These are phyloP conservation scores for Dioscorea cayenensis DNA, from an alignment of 116 monocot species.

Conservation along the genomic window DNA sequence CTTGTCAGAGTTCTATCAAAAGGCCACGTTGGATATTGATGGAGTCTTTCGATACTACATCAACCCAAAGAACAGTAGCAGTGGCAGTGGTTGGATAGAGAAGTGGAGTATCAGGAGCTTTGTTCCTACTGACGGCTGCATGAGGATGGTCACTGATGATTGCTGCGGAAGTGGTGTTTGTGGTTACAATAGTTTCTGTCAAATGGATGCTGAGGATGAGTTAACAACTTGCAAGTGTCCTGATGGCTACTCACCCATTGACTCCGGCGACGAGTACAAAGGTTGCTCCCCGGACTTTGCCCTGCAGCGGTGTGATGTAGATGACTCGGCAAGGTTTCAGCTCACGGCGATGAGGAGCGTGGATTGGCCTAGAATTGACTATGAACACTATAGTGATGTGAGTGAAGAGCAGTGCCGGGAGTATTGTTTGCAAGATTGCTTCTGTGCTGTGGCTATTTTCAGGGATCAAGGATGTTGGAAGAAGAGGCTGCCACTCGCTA, in stretches of 20 bases:
- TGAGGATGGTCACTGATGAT: neutral
- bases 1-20: neutral
- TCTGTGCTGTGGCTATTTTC: conserved; percentile 23
- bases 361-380: conserved; percentile 29
- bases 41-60: conserved; percentile 17
- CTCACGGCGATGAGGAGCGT: conserved; percentile 1
- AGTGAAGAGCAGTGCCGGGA: conserved; percentile 11
- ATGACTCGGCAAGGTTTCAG: neutral
- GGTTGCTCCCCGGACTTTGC: conserved; percentile 26
- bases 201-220: neutral
- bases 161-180: conserved; percentile 27
- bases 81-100: conserved; percentile 1
- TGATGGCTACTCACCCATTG: conserved; percentile 10
- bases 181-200: conserved; percentile 38
- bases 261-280: conserved; percentile 5
- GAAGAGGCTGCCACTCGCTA: conserved; percentile 29
- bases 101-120: neutral
- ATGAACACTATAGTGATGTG: conserved; percentile 8
- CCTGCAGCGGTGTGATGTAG: neutral
- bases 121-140: conserved; percentile 15
- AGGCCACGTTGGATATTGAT: neutral
- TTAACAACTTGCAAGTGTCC: conserved; percentile 16
- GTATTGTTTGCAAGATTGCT: conserved; percentile 24
- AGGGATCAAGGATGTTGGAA: conserved; percentile 18
- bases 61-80: conserved; percentile 12